Conservation (phyloP, 345 rosid genomes). For the Toxicodendron radicans region DNA sequence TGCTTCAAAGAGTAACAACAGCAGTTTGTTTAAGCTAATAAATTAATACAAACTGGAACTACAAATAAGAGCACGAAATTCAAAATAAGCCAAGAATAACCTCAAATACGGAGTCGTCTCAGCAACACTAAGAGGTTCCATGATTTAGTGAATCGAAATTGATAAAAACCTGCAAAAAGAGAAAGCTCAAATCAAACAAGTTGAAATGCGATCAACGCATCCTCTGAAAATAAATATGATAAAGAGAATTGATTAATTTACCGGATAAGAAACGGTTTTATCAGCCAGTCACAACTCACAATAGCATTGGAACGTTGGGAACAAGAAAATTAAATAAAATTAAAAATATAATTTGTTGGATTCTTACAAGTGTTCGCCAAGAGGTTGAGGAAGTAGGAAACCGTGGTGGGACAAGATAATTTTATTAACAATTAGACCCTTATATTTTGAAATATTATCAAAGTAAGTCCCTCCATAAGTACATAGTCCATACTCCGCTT, state of each 20-base stretch:
- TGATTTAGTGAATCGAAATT: conserved; percentile 16
- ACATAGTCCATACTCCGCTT: too few species aligned
- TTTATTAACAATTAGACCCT: too few species aligned
- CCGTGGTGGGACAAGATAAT: too few species aligned
- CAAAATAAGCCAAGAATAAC: conserved; percentile 20
- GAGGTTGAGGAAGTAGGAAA: too few species aligned
- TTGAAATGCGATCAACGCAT: neutral
- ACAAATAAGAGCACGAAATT: neutral
- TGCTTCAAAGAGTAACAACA: neutral
- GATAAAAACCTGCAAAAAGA: conserved; percentile 9
- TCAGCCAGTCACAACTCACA: neutral
- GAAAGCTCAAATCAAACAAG: neutral
- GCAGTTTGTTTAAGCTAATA: neutral
- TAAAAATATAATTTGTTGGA: neutral
- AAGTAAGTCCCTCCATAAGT: too few species aligned
- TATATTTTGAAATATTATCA: too few species aligned
- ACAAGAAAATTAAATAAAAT: neutral
- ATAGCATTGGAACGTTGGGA: neutral
- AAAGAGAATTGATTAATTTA: too few species aligned
- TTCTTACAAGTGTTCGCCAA: conserved; percentile 2
- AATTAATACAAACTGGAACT: neutral
- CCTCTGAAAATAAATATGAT: neutral
- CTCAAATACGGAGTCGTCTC: conserved; percentile 34
- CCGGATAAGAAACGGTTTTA: neutral
- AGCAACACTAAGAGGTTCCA: conserved; percentile 34